Base-by-base conservation (phyloP, 2,329 filamentous ascomycete genomes). In the Fusarium euwallaceae region DNA sequence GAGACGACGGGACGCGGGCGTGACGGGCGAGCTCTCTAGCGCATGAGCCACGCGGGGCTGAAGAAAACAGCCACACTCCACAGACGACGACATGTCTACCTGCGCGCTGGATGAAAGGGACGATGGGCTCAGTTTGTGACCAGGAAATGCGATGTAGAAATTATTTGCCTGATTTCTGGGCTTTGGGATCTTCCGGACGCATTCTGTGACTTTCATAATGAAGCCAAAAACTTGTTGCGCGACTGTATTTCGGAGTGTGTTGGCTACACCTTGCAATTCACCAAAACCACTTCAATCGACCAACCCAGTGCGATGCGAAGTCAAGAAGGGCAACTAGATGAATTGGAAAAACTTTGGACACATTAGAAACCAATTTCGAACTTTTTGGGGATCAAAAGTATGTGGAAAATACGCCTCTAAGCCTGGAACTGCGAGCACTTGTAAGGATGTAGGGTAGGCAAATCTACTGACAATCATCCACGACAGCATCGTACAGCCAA, bases 321-420 rank as follows among this genome's bases (percentile, higher is more conserved):
- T 11, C 24, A 51, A 8, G 45, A 27, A 51, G 16, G 45, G 2
- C 11, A 24, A 2, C 14, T 3, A 51, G 8, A 29, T 11, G 6
- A 27, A 11, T 2, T 3, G 6, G 0, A 2, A 12, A 27, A 1
- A 10, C 1, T 8, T 6, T 3, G 10, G 4, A 3, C 2, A 6
- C 5, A 29, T 11, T 3, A 12, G 2, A 4, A 4, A 24, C 8
- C 14, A 17, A 4, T 16, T 16, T 16, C 0, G 0, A 4, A 9
- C 14, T 24, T 48, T 24, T 9, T 5, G 14, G 12, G 20, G 43
- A 24, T 9, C 43, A 48, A 16, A 4, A 24, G 10, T 48, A 24
- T 17, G 14, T 16, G 7, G 20, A 16, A 45, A 22, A 24, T 12
- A 9, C 43, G 14, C 12, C 43, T 48, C 14, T 14, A 48, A 24